phyloP scores from a whole-genome alignment of 176 grass and related monocot genomes.

The Elaeis guineensis region DNA sequence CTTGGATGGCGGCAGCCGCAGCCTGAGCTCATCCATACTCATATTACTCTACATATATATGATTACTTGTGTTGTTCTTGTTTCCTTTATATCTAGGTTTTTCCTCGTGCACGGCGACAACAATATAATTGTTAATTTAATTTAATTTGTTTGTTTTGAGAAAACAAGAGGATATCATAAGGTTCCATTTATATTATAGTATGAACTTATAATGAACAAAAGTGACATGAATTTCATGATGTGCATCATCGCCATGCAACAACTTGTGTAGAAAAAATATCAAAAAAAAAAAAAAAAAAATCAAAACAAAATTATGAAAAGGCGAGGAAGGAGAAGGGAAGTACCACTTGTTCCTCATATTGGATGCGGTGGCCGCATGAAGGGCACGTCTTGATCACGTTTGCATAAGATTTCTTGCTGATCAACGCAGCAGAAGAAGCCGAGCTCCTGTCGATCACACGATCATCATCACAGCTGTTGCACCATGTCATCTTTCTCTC shows the following conservation, averaged over 20 bases:
- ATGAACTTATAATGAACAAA: no score
- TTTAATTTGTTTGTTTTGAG: no score
- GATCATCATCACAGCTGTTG: conserved; percentile 70
- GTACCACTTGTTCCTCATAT: background rate
- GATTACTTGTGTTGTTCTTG: no score
- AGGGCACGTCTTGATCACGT: background rate
- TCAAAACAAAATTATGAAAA: background rate
- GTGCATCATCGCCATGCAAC: no score
- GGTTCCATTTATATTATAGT: no score
- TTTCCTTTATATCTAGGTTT: no score
- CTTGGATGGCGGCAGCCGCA: conserved; percentile 29
- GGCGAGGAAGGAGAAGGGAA: background rate
- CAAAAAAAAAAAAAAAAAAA: no score
- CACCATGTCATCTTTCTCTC: conserved; percentile 72
- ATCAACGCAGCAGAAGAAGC: background rate
- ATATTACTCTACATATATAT: background rate
- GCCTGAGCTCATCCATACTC: conserved; percentile 21
- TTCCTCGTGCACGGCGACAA: no score
- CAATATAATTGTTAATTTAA: no score
- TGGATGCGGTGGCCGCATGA: conserved; percentile 14
- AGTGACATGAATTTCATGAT: no score
- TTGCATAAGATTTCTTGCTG: background rate
- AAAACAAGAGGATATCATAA: no score
- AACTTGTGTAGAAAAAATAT: background rate
- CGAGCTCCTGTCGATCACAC: conserved; percentile 41